These are phyloP conservation scores for Peniophora sp. DNA, from an alignment of 1,284 basidiomycete species.

Conservation along the genomic window DNA sequence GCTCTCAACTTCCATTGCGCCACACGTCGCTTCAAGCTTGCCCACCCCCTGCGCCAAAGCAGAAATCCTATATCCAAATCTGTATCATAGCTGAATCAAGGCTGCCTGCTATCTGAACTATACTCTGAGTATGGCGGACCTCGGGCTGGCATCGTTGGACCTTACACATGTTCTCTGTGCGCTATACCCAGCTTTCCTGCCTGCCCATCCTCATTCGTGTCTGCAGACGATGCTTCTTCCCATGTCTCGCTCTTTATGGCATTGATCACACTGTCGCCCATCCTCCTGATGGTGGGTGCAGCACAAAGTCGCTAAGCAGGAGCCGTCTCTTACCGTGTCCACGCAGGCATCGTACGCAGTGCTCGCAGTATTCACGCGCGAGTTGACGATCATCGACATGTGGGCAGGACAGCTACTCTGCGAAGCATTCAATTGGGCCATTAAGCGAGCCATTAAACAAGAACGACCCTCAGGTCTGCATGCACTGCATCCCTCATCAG, in stretches of 20 bases:
- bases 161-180: constrained; percentile 63
- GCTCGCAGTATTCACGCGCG: constrained; percentile 69
- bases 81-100: too few species aligned
- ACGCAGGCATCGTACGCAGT: constrained; percentile 70
- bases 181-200: constrained; percentile 14
- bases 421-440: constrained; percentile 63
- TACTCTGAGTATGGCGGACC: constrained; percentile 8
- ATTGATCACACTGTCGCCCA: constrained; percentile 66
- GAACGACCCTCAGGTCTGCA: constrained; percentile 58
- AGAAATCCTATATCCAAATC: too few species aligned
- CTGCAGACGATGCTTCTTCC: constrained; percentile 60
- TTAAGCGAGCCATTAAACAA: constrained; percentile 66
- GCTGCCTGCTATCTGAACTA: too few species aligned
- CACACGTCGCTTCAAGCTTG: not conserved
- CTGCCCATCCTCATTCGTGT: not conserved
- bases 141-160: constrained; percentile 40
- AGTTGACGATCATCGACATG: constrained; percentile 73
- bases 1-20: not conserved
- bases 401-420: constrained; percentile 74
- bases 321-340: not conserved
- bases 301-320: not conserved
- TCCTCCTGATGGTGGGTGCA: constrained; percentile 60
- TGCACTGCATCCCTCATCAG: not conserved
- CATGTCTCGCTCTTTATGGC: constrained; percentile 55
- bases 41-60: too few species aligned